Evolutionary conservation across 164 flowering plant genomes (phyloP).

Genomic region (Amborella trichopoda): DNA sequence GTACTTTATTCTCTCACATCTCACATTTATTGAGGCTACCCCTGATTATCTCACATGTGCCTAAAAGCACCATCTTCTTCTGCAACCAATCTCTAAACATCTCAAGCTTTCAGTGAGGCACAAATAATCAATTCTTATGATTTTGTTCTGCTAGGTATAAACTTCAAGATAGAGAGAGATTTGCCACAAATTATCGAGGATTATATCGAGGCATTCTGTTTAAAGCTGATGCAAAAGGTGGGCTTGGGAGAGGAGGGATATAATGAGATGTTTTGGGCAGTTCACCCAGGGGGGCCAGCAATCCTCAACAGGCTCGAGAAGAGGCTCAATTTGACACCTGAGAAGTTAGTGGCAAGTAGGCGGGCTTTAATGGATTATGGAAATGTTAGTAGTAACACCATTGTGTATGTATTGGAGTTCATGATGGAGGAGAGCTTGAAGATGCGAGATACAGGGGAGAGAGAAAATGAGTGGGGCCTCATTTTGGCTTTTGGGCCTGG

Average conservation of each 20-base stretch:
- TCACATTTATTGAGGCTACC: no score
- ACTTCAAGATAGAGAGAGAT: conserved; percentile 66
- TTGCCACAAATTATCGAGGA: conserved; percentile 92
- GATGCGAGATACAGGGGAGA: conserved; percentile 17
- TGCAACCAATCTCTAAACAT: no score
- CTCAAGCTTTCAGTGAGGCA: no score
- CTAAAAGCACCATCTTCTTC: no score
- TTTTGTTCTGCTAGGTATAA: no score
- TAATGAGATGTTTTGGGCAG: conserved; percentile 87
- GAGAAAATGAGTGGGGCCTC: conserved; percentile 60
- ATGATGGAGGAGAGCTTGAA: conserved; percentile 66
- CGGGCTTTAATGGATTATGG: conserved; percentile 77
- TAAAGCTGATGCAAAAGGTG: conserved; percentile 28
- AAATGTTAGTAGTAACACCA: conserved; percentile 88
- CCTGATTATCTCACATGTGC: no score
- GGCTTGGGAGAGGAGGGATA: conserved; percentile 35
- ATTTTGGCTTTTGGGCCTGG: conserved; percentile 96
- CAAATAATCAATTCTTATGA: no score
- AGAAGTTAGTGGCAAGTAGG: conserved; percentile 65
- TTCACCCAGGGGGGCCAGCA: conserved; percentile 93
- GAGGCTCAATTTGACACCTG: conserved; percentile 63
- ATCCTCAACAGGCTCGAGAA: conserved; percentile 78
- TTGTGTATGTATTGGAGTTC: conserved; percentile 88
- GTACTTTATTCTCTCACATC: no score
- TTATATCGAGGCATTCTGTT: conserved; percentile 57